A percentile compares a stretch with the other conserved stretches of the same genome.
Conservation (phyloP, 1,284 basidiomycete genomes). For the Ceratobasidium sp. region DNA sequence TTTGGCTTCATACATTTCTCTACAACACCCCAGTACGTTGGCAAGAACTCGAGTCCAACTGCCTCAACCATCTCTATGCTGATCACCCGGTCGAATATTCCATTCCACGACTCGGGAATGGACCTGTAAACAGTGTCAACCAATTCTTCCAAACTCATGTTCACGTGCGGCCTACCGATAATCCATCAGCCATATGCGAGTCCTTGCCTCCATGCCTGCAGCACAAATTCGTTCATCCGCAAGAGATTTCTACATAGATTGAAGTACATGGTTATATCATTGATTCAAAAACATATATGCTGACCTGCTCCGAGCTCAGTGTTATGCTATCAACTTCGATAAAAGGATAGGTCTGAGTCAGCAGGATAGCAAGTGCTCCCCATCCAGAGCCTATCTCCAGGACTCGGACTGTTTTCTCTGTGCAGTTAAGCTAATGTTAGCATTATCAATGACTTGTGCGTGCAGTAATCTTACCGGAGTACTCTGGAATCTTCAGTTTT, state of each 20-base stretch:
- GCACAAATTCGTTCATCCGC: slow-evolving; percentile 66
- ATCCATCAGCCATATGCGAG: slow-evolving; percentile 36
- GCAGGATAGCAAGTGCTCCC: slow-evolving; percentile 75
- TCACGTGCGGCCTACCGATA: slow-evolving; percentile 16
- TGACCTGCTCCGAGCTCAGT: slow-evolving; percentile 9
- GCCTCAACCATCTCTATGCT: slow-evolving; percentile 84
- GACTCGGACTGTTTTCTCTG: slow-evolving; percentile 58
- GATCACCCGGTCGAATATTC: slow-evolving; percentile 72
- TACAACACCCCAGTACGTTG: no score
- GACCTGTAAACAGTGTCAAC: slow-evolving; percentile 46
- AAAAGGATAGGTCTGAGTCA: slow-evolving; percentile 22
- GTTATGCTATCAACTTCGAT: slow-evolving; percentile 42
- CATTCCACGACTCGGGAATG: slow-evolving; percentile 70
- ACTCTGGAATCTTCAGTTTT: slow-evolving; percentile 57
- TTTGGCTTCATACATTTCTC: no score
- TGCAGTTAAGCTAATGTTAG: neutral
- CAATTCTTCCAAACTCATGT: neutral
- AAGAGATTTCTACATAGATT: slow-evolving; percentile 66
- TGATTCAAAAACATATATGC: neutral
- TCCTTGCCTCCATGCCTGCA: slow-evolving; percentile 51
- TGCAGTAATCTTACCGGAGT: neutral
- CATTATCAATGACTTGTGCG: no score
- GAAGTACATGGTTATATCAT: no score
- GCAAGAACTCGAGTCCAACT: slow-evolving; percentile 73
- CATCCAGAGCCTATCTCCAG: slow-evolving; percentile 85